Evolutionary conservation across 306 rosid genomes (phyloP), one percentile per base, ranked within the genome.

Genomic region (Dryas octopetala): DNA sequence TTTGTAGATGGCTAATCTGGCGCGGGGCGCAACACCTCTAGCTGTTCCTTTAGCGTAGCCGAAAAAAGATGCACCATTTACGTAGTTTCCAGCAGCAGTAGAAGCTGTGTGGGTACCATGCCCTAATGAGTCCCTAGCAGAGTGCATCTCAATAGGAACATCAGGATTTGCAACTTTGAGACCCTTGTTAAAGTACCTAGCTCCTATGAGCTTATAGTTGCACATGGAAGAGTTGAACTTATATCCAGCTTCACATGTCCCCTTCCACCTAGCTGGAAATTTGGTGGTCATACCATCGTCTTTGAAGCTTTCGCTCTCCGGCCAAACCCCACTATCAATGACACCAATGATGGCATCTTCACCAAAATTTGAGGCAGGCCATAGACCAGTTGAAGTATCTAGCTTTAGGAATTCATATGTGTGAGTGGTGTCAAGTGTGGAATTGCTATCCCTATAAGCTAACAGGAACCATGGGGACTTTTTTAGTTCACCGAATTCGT

Each of bases 71-170:
- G 60, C 84, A 10, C 58, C 74, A 5, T 23, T 10, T 5, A 76
- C 87, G 0, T 43, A 60, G n/a, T 73, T 62, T 1, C 87, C 87
- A 0, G 77, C 82, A 14, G 71, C 82, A 3, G 70, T 67, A 15
- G 81, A 71, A 0, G 84, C 44, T 45, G 84, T 83, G 62, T 66
- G 65, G 0, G 87, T 83, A 16, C 87, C 87, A 32, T 67, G 79
- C 12, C 84, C 87, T 8, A 0, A 5, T 6, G 49, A 15, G 77
- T 83, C 79, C 41, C 87, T 71, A 48, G 87, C 55, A 5, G 77
- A 83, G 44, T 79, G 62, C 81, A 76, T 79, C 43, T 52, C 40
- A 0, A 66, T 16, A 6, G 45, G 64, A 19, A 62, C 12, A 8
- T 71, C 54, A 0, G 72, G 83, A 4, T 64, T 65, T 19, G 78